Evolutionary conservation across 202 grass and related monocot genomes (phyloP).

Genomic region (Eragrostis tef): DNA sequence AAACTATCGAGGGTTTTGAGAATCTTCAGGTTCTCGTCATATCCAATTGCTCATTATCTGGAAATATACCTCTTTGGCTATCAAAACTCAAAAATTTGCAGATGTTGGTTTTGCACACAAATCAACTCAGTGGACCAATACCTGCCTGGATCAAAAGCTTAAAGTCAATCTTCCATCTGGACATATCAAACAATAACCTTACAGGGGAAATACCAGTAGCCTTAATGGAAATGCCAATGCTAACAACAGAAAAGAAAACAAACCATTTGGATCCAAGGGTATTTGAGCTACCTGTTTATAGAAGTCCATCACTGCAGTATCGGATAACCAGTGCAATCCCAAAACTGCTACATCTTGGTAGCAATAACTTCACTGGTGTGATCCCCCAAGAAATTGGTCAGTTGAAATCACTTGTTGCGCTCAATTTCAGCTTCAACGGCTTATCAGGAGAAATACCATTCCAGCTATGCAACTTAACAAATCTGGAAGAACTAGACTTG

Average conservation of each 20-base stretch:
- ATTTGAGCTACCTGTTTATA: slow-evolving; percentile 43
- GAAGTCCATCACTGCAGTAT: slow-evolving; percentile 41
- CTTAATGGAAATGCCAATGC: slow-evolving; percentile 46
- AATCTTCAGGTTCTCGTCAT: slow-evolving; percentile 61
- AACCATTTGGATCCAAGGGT: background rate
- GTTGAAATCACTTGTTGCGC: slow-evolving; percentile 46
- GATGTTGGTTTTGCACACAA: slow-evolving; percentile 47
- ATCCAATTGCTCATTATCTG: slow-evolving; percentile 41
- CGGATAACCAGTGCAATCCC: slow-evolving; percentile 53
- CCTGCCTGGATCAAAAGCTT: slow-evolving; percentile 60
- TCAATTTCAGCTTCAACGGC: slow-evolving; percentile 68
- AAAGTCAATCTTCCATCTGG: slow-evolving; percentile 58
- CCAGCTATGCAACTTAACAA: slow-evolving; percentile 48
- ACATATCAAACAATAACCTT: slow-evolving; percentile 63
- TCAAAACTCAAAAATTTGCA: slow-evolving; percentile 49
- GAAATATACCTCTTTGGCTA: slow-evolving; percentile 67
- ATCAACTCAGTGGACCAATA: slow-evolving; percentile 63
- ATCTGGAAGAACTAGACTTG: slow-evolving; percentile 63
- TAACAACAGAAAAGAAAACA: slow-evolving; percentile 30
- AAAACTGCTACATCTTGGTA: slow-evolving; percentile 51
- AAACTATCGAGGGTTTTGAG: slow-evolving; percentile 54
- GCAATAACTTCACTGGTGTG: slow-evolving; percentile 59
- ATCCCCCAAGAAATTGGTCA: slow-evolving; percentile 59
- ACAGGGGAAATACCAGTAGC: slow-evolving; percentile 56
- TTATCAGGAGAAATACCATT: slow-evolving; percentile 65